Evolutionary conservation across 495 filamentous ascomycete genomes (phyloP).

Genomic region (Penicillium egyptiacum): DNA sequence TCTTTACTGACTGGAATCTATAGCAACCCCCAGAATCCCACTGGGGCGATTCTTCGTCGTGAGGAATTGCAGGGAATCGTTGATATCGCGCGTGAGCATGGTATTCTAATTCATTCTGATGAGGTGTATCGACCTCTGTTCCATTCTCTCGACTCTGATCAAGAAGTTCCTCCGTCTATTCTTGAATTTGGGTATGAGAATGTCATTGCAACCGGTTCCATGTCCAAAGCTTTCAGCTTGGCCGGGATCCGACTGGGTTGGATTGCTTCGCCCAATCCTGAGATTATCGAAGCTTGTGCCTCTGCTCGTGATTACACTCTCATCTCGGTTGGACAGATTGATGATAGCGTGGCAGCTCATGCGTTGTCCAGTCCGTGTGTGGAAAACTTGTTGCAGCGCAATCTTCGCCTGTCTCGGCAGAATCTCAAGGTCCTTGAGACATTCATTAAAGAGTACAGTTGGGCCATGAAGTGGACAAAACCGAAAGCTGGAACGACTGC

Average conservation of each 20-base stretch:
- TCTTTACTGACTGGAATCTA: not conserved
- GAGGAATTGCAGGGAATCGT: slow-evolving; percentile 60
- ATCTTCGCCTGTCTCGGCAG: slow-evolving; percentile 63
- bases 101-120: slow-evolving; percentile 70
- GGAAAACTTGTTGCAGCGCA: slow-evolving; percentile 63
- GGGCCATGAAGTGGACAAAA: slow-evolving; percentile 64
- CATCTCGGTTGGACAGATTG: slow-evolving; percentile 80
- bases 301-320: slow-evolving; percentile 77
- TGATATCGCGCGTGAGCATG: slow-evolving; percentile 57
- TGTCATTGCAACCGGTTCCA: slow-evolving; percentile 71
- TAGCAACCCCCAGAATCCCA: slow-evolving; percentile 90
- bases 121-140: slow-evolving; percentile 88
- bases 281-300: slow-evolving; percentile 63
- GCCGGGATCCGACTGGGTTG: slow-evolving; percentile 83
- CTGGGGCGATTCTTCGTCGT: slow-evolving; percentile 66
- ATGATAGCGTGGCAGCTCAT: slow-evolving; percentile 73
- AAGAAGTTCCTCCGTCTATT: slow-evolving; percentile 62
- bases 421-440: slow-evolving; percentile 65
- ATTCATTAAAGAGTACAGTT: slow-evolving; percentile 58
- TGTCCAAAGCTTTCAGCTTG: slow-evolving; percentile 83
- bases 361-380: slow-evolving; percentile 62
- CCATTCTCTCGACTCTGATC: slow-evolving; percentile 60
- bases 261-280: slow-evolving; percentile 64
- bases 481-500: slow-evolving; percentile 82
- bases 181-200: slow-evolving; percentile 68